Conservation (phyloP, 768 basidiomycete species). For the Boletus speciosus region DNA sequence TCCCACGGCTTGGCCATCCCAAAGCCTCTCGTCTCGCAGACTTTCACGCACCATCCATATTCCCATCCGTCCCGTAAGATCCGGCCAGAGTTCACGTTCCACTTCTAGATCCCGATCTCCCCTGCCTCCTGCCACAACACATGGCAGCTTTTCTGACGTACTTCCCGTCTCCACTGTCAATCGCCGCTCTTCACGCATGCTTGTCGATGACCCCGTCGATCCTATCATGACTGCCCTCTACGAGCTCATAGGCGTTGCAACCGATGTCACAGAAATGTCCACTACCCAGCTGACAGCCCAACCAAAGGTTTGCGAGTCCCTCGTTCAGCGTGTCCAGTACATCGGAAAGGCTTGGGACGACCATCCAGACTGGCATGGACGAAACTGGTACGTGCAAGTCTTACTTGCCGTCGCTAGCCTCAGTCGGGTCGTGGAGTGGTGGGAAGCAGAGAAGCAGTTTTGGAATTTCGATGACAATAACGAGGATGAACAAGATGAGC, state of each 20-base stretch:
- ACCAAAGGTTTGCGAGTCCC: conserved; percentile 78
- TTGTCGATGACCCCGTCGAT: conserved; percentile 82
- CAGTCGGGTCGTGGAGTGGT: conserved; percentile 97
- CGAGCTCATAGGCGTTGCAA: conserved; percentile 88
- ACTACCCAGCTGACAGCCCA: conserved; percentile 80
- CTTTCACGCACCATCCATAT: conserved; percentile 84
- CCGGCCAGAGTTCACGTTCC: conserved; percentile 85
- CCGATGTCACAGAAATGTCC: conserved; percentile 90
- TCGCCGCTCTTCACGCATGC: conserved; percentile 77
- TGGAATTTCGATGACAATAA: conserved; percentile 98
- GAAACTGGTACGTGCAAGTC: conserved; percentile 97
- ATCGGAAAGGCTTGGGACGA: conserved; percentile 97
- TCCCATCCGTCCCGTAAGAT: conserved; percentile 58
- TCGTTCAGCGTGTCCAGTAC: conserved; percentile 86
- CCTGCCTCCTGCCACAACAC: conserved; percentile 65
- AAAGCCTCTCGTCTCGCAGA: conserved; percentile 65
- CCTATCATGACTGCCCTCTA: conserved; percentile 89
- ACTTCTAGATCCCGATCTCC: conserved; percentile 95
- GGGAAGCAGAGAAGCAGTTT: conserved; percentile 99
- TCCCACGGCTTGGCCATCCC: conserved; percentile 53
- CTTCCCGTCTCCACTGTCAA: conserved; percentile 45
- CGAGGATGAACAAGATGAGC: conserved; percentile 86
- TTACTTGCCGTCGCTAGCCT: conserved; percentile 93
- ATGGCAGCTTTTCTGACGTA: conserved; percentile 62
- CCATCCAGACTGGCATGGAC: conserved; percentile 95